Evolutionary conservation across 768 basidiomycete genomes (phyloP).

Genomic region (Suillus decipiens): DNA sequence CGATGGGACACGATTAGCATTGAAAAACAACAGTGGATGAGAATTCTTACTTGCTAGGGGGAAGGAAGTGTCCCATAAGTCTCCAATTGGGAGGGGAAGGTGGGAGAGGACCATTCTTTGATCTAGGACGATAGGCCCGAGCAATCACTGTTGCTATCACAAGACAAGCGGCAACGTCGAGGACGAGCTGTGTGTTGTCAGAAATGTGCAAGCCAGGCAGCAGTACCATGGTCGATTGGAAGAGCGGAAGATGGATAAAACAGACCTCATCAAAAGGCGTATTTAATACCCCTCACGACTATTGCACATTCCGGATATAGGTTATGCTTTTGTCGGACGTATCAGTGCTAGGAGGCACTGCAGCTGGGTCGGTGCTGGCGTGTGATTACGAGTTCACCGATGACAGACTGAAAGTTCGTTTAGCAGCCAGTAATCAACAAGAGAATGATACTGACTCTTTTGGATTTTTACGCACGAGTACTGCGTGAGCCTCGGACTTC

Average conservation of each 20-base stretch:
- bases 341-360: background rate
- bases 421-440: background rate
- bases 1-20: background rate
- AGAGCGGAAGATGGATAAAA: background rate
- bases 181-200: background rate
- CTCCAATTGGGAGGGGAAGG: background rate
- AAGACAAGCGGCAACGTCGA: background rate
- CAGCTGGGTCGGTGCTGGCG: background rate
- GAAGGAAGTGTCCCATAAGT: background rate
- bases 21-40: background rate
- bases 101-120: slow-evolving; percentile 1
- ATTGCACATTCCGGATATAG: background rate
- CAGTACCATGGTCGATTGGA: background rate
- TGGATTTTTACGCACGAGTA: background rate
- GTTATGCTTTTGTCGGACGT: background rate
- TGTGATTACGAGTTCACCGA: background rate
- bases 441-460: background rate
- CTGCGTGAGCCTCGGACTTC: background rate
- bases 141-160: background rate
- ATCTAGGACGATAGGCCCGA: background rate
- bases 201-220: background rate
- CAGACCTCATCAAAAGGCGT: background rate
- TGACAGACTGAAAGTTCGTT: background rate
- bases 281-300: background rate
- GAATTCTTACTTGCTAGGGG: background rate